Conservation (phyloP, 352 stramenopile genomes). For the Pythium monospermum region DNA sequence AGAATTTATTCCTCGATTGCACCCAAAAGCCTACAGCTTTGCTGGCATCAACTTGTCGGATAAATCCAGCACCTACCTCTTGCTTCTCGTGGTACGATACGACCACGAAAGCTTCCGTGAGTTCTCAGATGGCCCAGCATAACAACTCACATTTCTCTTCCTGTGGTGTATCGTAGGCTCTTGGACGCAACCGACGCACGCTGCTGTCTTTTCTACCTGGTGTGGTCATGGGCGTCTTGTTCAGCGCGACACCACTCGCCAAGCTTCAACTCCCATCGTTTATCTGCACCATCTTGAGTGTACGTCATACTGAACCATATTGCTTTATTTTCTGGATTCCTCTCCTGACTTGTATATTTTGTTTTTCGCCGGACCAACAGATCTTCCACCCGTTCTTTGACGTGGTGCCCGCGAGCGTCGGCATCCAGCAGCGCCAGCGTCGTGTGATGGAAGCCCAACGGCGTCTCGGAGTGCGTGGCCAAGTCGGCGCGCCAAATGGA, state of each 20-base stretch:
- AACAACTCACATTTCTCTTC: no score
- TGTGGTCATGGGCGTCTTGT: constrained; percentile 54
- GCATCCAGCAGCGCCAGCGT: constrained; percentile 67
- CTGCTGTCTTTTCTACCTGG: constrained; percentile 60
- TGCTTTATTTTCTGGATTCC: not conserved
- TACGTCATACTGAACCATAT: constrained; percentile 13
- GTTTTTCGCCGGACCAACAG: constrained; percentile 13
- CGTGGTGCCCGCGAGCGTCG: constrained; percentile 59
- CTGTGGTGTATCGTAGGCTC: no score
- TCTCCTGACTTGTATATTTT: not conserved
- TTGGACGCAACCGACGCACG: constrained; percentile 49
- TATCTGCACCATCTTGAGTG: constrained; percentile 51
- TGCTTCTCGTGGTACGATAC: constrained; percentile 72
- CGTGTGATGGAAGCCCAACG: constrained; percentile 67
- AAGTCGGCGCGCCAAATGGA: no score
- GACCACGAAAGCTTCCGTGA: no score
- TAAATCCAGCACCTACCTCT: constrained; percentile 72
- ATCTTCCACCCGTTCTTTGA: constrained; percentile 73
- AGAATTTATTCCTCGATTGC: constrained; percentile 77
- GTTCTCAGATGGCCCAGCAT: no score
- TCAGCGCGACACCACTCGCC: constrained; percentile 64
- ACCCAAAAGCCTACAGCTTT: constrained; percentile 55
- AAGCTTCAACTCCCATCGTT: constrained; percentile 70
- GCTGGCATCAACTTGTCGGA: constrained; percentile 76
- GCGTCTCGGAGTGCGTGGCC: constrained; percentile 47